Evolutionary conservation across 2,329 filamentous ascomycete genomes (phyloP), one percentile per base, ranked within the genome.

Genomic region (Sarocladiaceae sp.): DNA sequence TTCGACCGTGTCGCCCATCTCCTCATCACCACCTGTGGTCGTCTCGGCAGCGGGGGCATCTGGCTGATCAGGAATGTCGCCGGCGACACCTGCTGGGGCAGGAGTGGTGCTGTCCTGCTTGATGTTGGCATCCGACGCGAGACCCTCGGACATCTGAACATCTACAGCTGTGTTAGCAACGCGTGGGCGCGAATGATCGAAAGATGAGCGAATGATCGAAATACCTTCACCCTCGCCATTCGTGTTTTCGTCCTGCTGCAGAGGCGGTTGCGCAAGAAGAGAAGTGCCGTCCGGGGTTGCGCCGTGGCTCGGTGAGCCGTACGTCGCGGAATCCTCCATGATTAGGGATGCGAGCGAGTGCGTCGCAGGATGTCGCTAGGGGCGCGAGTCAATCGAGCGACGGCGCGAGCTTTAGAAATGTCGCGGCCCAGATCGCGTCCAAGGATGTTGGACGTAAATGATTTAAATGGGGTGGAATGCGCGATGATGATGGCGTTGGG

Each of bases 51-150:
- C 29, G 27, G 81, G 81, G 40, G 74, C 82, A 48, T 78, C 72
- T 32, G 82, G 80, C 46, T 81, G 80, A 68, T 88, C 81, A 54
- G 83, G 69, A n/a, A 80, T 77, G 57, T 82, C 84, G 58, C 84
- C 81, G 49, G 67, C 68, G 40, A 57, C 55, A 46, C 63, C 69
- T 50, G 70, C 71, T 48, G 79, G 73, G 16, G 74, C 78, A 43
- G 75, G 72, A 24, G 78, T 77, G 31, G 74, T 70, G 55, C 70
- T 78, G 52, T 83, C 80, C 59, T 80, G 77, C 62, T 81, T 81
- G 45, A 79, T 72, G 27, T 63, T 63, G 39, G 69, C 64, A 32
- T 79, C 74, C 44, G 78, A 72, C 32, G 64, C 55, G 19, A 64
- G 55, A 27, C 63, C 65, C 52, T 81, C 78, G 20, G 70, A 70